Base-by-base conservation (phyloP, 495 filamentous ascomycete genomes). In the Wilcoxina mikolae region DNA sequence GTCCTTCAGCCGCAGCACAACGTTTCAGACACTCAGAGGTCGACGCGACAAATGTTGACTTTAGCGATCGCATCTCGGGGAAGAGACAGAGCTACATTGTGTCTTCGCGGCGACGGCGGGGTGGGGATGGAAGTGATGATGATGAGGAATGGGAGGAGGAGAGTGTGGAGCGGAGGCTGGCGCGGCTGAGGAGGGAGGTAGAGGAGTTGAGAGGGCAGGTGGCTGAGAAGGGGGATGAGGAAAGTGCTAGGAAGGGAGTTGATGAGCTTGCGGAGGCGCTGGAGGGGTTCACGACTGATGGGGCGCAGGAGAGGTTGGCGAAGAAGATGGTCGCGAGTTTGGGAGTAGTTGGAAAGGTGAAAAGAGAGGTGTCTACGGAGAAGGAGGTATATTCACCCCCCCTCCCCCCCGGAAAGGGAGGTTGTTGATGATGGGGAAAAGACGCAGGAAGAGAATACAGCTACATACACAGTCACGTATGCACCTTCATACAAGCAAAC, bases 1-100 rank as follows among this genome's bases (percentile, higher is more conserved):
- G 81, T 53, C 77, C 86, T 52, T 76, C 86, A 60, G 72, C 82
- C 63, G 89, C 89, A 42, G 82, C 87, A n/a, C 76, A 76, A 24
- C 77, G 78, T 53, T 95, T 95, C 66, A 72, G 82, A 54, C 80
- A 85, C 22, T 73, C 87, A 22, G 73, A 78, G 33, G 74, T 90
- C 17, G 81, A 90, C 64, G 82, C 85, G 47, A 73, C 76, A 56
- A 76, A 84, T 54, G 80, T 79, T 46, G 83, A 88, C 65, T 89
- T 89, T 68, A 91, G 87, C 1, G 84, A 93, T 68, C 80, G 84
- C 50, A 78, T 94, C 23, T 76, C 73, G 24, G 73, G 74, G 33
- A 91, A 90, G 64, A 76, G 87, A 29, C 83, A 82, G 69, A 83
- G 83, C 28, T 94, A 94, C 71, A 79, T 77, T 59, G 81, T 78